Evolutionary conservation across 805 yeast genomes (phyloP).

Genomic region (Pichia phayaonensis): DNA sequence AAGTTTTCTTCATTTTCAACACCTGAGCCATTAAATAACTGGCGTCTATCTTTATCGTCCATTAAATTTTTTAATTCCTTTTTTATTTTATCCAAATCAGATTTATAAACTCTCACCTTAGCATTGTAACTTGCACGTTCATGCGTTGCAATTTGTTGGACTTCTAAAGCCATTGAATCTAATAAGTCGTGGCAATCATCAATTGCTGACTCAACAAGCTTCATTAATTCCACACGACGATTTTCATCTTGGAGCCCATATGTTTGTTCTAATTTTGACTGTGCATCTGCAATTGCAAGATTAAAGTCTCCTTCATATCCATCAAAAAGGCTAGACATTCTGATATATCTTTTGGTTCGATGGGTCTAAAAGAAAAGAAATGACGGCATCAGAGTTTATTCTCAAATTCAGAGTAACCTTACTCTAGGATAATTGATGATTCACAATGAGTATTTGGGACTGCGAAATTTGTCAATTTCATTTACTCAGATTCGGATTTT

Average conservation of each 20-base stretch:
- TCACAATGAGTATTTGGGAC: neutral
- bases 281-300: constrained; percentile 62
- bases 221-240: constrained; percentile 46
- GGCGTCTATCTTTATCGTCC: constrained; percentile 66
- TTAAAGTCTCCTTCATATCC: constrained; percentile 68
- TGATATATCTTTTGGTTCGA: neutral
- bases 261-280: constrained; percentile 52
- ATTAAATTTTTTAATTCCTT: constrained; percentile 43
- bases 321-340: constrained; percentile 45
- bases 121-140: constrained; percentile 66
- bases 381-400: neutral
- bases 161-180: constrained; percentile 84
- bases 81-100: constrained; percentile 52
- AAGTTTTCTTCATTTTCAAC: constrained; percentile 33
- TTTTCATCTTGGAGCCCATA: constrained; percentile 38
- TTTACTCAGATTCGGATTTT: neutral
- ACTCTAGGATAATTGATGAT: neutral
- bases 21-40: constrained; percentile 56
- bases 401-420: neutral
- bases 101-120: constrained; percentile 63
- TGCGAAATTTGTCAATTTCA: neutral
- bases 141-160: constrained; percentile 73
- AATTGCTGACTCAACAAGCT: constrained; percentile 56
- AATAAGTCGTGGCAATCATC: constrained; percentile 76
- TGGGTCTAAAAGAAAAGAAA: neutral